phyloP scores from a whole-genome alignment of 208 protist species.

The Leishmania tarentolae region DNA sequence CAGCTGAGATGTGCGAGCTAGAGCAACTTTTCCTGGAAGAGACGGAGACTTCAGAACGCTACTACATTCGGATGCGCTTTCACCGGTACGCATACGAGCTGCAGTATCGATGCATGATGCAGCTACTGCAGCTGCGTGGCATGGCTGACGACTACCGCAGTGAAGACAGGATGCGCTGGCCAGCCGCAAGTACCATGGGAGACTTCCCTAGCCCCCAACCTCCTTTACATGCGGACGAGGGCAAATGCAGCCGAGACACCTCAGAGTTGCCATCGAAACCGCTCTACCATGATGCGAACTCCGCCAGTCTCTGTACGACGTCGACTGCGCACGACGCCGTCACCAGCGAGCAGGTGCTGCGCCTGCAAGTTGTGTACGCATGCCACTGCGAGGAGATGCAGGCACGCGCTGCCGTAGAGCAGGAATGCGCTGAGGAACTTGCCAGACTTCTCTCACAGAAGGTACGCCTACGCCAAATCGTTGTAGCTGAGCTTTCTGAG shows the following conservation, averaged over 20 bases:
- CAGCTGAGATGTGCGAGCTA: constrained; percentile 54
- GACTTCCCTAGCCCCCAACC: neutral
- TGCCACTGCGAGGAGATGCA: constrained; percentile 42
- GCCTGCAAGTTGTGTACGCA: constrained; percentile 31
- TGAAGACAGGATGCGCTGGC: constrained; percentile 1
- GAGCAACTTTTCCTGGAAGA: constrained; percentile 79
- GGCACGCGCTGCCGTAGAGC: constrained; percentile 31
- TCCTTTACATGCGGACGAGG: neutral
- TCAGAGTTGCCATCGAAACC: neutral
- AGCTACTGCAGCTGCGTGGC: constrained; percentile 22
- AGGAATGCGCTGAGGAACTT: constrained; percentile 23
- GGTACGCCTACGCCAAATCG: constrained; percentile 17
- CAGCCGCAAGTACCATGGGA: neutral
- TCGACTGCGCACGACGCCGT: neutral
- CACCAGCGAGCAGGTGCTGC: neutral
- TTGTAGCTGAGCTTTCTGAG: constrained; percentile 5
- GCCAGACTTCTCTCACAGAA: constrained; percentile 24
- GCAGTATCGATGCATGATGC: constrained; percentile 27
- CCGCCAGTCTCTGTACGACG: neutral
- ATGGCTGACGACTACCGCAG: constrained; percentile 3
- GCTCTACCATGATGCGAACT: neutral
- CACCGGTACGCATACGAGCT: constrained; percentile 43
- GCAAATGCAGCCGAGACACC: neutral
- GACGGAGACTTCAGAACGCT: constrained; percentile 72
- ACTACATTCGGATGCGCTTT: constrained; percentile 68